Conservation (phyloP, 2,329 filamentous ascomycete genomes). For the Tolypocladium tropicale region DNA sequence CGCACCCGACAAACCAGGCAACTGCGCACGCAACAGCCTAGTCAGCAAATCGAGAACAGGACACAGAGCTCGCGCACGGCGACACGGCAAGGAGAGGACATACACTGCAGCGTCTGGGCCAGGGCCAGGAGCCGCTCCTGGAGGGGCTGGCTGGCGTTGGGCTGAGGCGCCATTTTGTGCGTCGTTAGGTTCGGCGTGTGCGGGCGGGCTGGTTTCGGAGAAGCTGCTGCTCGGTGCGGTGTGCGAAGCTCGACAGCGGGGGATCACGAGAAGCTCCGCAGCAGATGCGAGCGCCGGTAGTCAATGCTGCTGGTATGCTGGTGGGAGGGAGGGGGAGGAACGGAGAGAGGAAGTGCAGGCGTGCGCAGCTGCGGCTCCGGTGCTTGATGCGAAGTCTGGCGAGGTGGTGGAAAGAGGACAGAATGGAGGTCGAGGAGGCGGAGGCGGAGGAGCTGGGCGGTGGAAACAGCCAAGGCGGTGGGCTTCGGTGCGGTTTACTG, state of each 20-base stretch:
- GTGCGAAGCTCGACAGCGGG: neutral
- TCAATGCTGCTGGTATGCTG: neutral
- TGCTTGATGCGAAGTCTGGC: neutral
- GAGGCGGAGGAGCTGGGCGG: neutral
- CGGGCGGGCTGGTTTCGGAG: neutral
- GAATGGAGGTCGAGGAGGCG: neutral
- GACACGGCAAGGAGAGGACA: conserved; percentile 21
- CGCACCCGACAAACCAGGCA: conserved; percentile 75
- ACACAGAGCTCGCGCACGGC: neutral
- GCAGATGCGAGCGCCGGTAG: neutral
- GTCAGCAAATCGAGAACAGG: conserved; percentile 18
- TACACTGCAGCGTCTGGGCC: conserved; percentile 88
- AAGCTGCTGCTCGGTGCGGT: neutral
- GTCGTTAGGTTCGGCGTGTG: neutral
- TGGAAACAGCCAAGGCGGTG: neutral
- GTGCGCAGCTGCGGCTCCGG: neutral
- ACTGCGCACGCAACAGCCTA: conserved; percentile 32
- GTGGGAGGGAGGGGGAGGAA: too few species aligned
- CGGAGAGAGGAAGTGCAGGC: neutral
- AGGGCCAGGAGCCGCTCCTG: conserved; percentile 65
- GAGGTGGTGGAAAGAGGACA: neutral
- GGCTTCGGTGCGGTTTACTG: too few species aligned
- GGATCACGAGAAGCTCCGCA: neutral
- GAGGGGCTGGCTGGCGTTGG: conserved; percentile 58
- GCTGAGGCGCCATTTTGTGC: conserved; percentile 47